Evolutionary conservation across 1,139 yeast genomes (phyloP).

Genomic region (Maudiozyma humilis): DNA sequence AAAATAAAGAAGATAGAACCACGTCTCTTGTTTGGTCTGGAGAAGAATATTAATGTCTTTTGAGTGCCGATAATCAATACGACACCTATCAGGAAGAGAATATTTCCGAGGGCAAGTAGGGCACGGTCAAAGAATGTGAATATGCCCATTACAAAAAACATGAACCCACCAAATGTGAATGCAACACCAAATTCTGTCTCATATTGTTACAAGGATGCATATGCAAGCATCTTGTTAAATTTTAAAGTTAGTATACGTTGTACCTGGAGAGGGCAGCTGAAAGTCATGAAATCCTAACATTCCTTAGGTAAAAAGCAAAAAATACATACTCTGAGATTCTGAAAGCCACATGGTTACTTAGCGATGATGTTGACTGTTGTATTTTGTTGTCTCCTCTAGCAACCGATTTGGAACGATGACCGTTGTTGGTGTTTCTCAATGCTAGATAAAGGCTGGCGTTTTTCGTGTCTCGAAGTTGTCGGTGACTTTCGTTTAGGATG

Average conservation of each 20-base stretch:
- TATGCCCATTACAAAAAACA: slow-evolving; percentile 75
- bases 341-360: slow-evolving; percentile 65
- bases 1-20: slow-evolving; percentile 72
- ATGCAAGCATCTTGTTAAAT: slow-evolving; percentile 1
- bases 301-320: slow-evolving; percentile 1
- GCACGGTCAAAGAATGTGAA: slow-evolving; percentile 85
- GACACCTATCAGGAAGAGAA: slow-evolving; percentile 70
- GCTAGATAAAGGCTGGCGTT: not conserved
- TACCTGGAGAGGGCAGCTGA: not conserved
- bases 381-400: no score
- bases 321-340: slow-evolving; percentile 62
- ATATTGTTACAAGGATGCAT: slow-evolving; percentile 21
- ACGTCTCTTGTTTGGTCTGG: slow-evolving; percentile 77
- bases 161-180: slow-evolving; percentile 78
- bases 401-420: no score
- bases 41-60: slow-evolving; percentile 73
- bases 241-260: not conserved
- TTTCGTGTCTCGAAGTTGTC: not conserved
- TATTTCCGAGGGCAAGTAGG: slow-evolving; percentile 80
- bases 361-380: no score
- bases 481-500: not conserved
- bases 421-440: no score
- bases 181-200: slow-evolving; percentile 80
- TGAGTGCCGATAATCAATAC: slow-evolving; percentile 81
- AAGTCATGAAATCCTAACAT: not conserved